Base-by-base conservation (phyloP, 306 rosid genomes). In the Fragaria ananassa region DNA sequence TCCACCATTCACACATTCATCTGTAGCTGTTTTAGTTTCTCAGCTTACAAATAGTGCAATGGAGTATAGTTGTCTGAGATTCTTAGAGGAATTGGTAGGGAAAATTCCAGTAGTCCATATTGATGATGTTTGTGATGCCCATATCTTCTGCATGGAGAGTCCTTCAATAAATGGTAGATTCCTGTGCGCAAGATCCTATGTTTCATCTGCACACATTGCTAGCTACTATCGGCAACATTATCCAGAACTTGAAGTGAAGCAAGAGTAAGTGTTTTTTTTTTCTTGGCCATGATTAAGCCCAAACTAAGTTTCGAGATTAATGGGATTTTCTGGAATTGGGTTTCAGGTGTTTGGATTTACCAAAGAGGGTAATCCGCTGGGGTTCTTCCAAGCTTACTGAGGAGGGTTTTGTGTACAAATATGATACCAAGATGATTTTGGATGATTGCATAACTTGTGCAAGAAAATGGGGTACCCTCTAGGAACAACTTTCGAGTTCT, bases 201-300 rank as follows among this genome's bases (percentile, higher is more conserved):
- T 62, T 23, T 87, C 96, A 2, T 46, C 86, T n/a, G 18, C 71
- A 14, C 89, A 91, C 21, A 88, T 91, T n/a, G 83, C 82, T n/a
- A 60, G 57, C 19, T 73, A 82, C 74, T 87, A 75, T 72, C 66
- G n/a, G 12, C 78, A 73, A 47, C 46, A 77, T 42, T 75, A 81
- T 60, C 88, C 87, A 6, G 61, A 82, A 42, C 71, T 87, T 81
- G 68, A 84, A 10, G 41, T 84, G 74, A 81, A 81, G 46, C 76
- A 80, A 12, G 81, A 84, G 96, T 88, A 62, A 78, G 95, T 67
- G 95, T 67, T 8, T 39, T 44, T 29, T 70, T 4, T 50, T 34
- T 71, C 34, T 8, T 63, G 9, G 45, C 37, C 19, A 34, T 7
- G 6, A 6, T 34, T 15, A 34, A 63, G 18, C 27, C 70, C 17